Percentiles rank a stretch among this genome's conserved stretches.
Conservation (phyloP, 371 early-diverging fungal genomes). For the Mucor circinelloides region DNA sequence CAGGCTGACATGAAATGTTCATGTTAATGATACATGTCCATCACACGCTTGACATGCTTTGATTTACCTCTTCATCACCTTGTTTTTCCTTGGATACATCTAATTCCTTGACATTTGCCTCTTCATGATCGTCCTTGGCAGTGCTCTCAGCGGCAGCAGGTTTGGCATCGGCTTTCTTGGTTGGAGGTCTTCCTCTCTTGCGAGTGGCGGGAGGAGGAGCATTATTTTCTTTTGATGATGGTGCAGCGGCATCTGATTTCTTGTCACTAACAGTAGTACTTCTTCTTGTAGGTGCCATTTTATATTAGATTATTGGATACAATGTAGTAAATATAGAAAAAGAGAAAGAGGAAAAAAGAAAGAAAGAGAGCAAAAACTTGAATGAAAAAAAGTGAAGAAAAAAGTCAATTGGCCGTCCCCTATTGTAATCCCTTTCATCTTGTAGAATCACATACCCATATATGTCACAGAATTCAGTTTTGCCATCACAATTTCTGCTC, state of each 20-base stretch:
- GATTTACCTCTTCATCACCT: not conserved
- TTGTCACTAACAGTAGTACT: not conserved
- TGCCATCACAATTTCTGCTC: not conserved
- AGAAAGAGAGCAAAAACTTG: not conserved
- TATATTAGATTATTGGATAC: not conserved
- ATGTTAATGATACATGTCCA: not conserved
- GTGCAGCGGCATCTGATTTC: not conserved
- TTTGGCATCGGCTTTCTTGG: not conserved
- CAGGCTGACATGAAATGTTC: not conserved
- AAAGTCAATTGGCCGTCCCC: not conserved
- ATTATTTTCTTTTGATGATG: not conserved
- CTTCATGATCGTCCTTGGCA: not conserved
- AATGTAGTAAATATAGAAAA: not conserved
- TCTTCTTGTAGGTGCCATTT: not conserved
- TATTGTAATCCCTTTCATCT: not conserved
- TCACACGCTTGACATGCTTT: not conserved
- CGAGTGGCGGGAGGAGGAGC: not conserved
- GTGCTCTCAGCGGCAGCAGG: not conserved
- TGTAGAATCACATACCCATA: not conserved
- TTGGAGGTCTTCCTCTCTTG: not conserved
- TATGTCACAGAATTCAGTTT: not conserved
- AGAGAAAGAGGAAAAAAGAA: not conserved
- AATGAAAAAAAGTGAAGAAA: not conserved
- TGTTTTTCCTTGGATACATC: not conserved
- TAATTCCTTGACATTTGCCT: not conserved